Base-by-base conservation (phyloP, 495 filamentous ascomycete species). In the Stereocaulon alpinum region DNA sequence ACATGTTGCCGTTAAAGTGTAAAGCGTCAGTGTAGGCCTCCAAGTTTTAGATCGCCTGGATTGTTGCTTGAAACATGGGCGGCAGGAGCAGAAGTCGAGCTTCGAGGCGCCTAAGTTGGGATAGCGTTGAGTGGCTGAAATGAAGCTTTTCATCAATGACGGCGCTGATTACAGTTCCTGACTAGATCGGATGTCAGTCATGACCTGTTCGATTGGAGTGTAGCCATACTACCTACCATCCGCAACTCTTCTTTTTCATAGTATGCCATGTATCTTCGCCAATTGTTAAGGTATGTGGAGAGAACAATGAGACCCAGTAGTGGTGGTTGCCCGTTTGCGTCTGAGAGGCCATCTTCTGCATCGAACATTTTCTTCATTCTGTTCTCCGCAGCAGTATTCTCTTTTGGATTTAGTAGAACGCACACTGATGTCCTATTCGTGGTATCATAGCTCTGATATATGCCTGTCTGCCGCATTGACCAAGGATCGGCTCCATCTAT, bases 401-500 rank as follows among this genome's bases (percentile, higher is more conserved):
- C 59, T 61, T 63, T 68, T 50, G 75, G 73, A 58, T 71, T 71
- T 43, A 78, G 58, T 18, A 74, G 58, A 0, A 77, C 59, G 37
- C 63, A 74, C n/a, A 68, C 56, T 12, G 64, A 67, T 44, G 69
- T 67, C 40, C 56, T 60, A 10, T 63, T 73, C 17, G 30, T 22
- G 5, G 54, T 22, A 40, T 74, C 63, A 50, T 67, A 69, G 58
- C 68, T 69, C 37, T 75, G 74, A 60, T 74, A 78, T 5, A 78
- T 55, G 0, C 73, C 74, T 7, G 64, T 76, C 56, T 77, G 76
- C 14, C 76, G 74, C 40, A 75, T 67, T 6, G 64, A 65, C 76
- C 76, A 78, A 17, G 64, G 60, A 14, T 70, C 64, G 30, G 12
- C 53, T 41, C 59, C 58, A 12, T 71, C 63, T 1, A 63, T 60